phyloP scores from a whole-genome alignment of 805 yeast species.

The Myxozyma geophila region DNA sequence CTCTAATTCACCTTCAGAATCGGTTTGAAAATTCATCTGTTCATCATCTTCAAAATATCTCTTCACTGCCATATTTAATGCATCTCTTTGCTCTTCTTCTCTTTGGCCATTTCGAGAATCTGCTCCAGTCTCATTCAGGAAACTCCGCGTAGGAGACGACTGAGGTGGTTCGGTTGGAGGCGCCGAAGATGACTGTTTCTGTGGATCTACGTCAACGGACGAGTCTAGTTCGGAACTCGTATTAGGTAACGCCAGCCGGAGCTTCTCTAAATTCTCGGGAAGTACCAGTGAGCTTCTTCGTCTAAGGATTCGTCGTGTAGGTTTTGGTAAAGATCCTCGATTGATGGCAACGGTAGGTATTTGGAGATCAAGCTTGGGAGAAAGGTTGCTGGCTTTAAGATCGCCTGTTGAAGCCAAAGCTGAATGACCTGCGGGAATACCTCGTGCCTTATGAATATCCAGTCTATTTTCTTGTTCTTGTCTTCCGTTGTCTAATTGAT shows the following conservation, averaged over 20 bases:
- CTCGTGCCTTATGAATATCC: too few relatives aligned
- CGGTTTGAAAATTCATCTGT: background rate
- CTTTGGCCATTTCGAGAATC: background rate
- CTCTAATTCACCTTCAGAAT: background rate
- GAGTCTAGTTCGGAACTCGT: constrained; percentile 18
- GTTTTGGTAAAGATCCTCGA: background rate
- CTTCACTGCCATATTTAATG: background rate
- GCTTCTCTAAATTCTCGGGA: constrained; percentile 10
- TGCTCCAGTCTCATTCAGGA: background rate
- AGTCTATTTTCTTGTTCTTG: too few relatives aligned
- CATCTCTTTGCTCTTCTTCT: background rate
- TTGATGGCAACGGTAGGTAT: background rate
- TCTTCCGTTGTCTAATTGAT: background rate
- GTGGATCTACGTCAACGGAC: constrained; percentile 25
- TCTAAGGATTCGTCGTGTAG: background rate
- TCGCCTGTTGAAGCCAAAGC: background rate
- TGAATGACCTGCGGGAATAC: too few relatives aligned
- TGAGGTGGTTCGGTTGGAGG: constrained; percentile 8
- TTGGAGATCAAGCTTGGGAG: background rate
- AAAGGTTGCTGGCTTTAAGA: background rate
- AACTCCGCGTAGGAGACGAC: background rate
- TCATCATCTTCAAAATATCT: constrained; percentile 5
- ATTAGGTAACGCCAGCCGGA: constrained; percentile 15
- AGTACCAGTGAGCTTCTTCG: constrained; percentile 5
- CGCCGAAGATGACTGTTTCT: constrained; percentile 22